Evolutionary conservation across 1,139 yeast genomes (phyloP), one percentile per base, ranked within the genome.

Genomic region (Dujonia santamariae): DNA sequence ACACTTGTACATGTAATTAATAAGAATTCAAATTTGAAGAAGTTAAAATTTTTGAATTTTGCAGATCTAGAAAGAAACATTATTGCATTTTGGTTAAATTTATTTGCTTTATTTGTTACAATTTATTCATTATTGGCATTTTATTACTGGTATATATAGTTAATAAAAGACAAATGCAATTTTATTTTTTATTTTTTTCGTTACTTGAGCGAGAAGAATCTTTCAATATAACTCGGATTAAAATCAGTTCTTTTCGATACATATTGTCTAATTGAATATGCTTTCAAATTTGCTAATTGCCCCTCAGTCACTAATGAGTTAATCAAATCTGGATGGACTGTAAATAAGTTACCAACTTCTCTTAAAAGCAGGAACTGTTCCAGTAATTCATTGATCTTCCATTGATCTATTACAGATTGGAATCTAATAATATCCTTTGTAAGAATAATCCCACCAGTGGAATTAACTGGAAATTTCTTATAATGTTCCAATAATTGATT

Each of bases 221-320:
- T 61, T 40, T 75, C 80, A 33, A 78, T 58, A 43, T 74, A 73
- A 41, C 74, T 72, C 3, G 78, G 71, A 46, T 71, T 71, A 50
- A 78, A 83, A 51, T 85, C 95, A 0, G 82, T 69, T 47, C 96
- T 68, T 50, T 79, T 83, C 8, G 80, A 63, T 28, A 87, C 75
- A 46, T 84, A 85, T 44, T 78, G 85, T 37, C 85, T 72, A 19
- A 88, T 65, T 11, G 81, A 67, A 37, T 70, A 73, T 4, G 85
- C 81, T 51, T 82, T 83, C 53, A 90, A 69, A 37, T 68, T 73
- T 1, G 82, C 80, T 44, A 90, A 65, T 48, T 80, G 85, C 2
- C 96, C 95, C 47, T 88, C 96, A 29, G 84, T 78, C 2, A 90
- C 78, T 51, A 90, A 71, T 1, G 95, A 85, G 43, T 80, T 80